These are phyloP conservation scores for Lentinula raphanica DNA, from an alignment of 768 basidiomycete species.

Conservation along the genomic window DNA sequence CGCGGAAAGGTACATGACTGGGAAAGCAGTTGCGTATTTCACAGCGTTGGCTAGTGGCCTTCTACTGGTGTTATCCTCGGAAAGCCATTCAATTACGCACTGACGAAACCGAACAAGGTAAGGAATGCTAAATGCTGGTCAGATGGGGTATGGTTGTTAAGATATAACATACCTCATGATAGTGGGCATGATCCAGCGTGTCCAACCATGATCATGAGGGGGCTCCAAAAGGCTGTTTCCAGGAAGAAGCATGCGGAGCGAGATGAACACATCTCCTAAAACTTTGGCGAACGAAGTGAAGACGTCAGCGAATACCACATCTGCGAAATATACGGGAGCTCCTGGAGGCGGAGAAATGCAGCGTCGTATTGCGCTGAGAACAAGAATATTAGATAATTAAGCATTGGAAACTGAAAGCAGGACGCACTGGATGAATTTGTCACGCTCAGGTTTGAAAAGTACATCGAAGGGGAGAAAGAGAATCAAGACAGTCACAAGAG, in stretches of 20 bases:
- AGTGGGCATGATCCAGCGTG: constrained; percentile 72
- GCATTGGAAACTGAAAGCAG: background rate
- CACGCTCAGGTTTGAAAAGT: constrained; percentile 65
- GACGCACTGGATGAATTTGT: constrained; percentile 72
- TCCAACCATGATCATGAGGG: constrained; percentile 57
- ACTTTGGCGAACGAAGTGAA: constrained; percentile 97
- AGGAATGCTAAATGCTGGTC: constrained; percentile 59
- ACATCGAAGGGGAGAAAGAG: constrained; percentile 67
- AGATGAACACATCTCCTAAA: constrained; percentile 90
- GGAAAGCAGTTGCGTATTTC: constrained; percentile 96
- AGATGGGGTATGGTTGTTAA: background rate
- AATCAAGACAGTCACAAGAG: constrained; percentile 48
- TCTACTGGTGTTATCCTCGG: constrained; percentile 54
- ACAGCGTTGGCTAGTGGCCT: constrained; percentile 85
- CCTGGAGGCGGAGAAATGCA: constrained; percentile 64
- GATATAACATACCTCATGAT: constrained; percentile 71
- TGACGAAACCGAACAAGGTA: constrained; percentile 92
- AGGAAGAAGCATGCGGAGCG: constrained; percentile 78
- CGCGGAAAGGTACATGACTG: constrained; percentile 91
- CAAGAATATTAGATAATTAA: background rate
- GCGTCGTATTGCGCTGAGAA: constrained; percentile 60
- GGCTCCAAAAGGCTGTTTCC: constrained; percentile 69
- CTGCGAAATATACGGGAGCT: constrained; percentile 75
- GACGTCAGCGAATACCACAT: constrained; percentile 92
- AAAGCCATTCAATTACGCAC: constrained; percentile 79